Conservation (phyloP, 1,284 basidiomycete genomes). For the Pholiota adiposa region DNA sequence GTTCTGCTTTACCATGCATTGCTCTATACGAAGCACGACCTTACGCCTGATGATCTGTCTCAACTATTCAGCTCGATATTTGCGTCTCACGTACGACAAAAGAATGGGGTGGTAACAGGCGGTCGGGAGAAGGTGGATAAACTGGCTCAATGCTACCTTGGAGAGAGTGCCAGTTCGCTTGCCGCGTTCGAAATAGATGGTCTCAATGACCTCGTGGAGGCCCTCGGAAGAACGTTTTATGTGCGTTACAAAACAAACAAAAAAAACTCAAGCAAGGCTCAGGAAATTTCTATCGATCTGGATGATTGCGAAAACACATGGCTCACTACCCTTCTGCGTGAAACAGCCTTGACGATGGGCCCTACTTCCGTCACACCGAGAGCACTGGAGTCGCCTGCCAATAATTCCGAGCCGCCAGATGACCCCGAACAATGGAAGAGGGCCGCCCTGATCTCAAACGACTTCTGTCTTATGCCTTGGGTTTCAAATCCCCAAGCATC, state of each 20-base stretch:
- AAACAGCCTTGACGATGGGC: not conserved
- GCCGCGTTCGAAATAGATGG: not conserved
- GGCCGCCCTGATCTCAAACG: not conserved
- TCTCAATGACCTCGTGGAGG: not conserved
- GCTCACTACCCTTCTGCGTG: not conserved
- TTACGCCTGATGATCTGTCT: not conserved
- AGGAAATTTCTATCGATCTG: not conserved
- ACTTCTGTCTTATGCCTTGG: not conserved
- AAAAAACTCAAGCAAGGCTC: too few relatives aligned
- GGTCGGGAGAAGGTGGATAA: not conserved
- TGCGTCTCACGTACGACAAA: not conserved
- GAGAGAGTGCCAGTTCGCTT: not conserved
- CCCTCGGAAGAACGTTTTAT: not conserved
- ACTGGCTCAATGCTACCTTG: not conserved
- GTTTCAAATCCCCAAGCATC: not conserved
- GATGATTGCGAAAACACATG: not conserved
- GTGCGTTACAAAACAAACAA: not conserved
- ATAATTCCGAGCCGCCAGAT: not conserved
- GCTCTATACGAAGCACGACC: not conserved
- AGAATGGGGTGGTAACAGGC: not conserved
- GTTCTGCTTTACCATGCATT: not conserved
- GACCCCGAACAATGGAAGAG: not conserved
- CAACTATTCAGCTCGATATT: not conserved
- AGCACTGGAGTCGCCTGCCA: not conserved
- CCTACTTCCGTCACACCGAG: not conserved